A percentile compares a stretch with the other conserved stretches of the same genome.
These are phyloP conservation scores for Triticum aestivum DNA, from an alignment of 176 grass and related monocot genomes.

Conservation along the genomic window IWGSC_CS_RefSeq_v2.1 NC_057799.1:162964888-162965387, in stretches of 20 bases:
- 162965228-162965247: conserved; percentile 27
- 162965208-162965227: conserved; percentile 45
- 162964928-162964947: background rate
- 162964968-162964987: background rate
- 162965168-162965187: background rate
- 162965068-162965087: conserved; percentile 31
- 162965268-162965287: conserved; percentile 10
- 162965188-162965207: background rate
- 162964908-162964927: background rate
- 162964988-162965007: background rate
- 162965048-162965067: background rate
- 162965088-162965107: background rate
- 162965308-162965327: conserved; percentile 1
- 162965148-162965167: conserved; percentile 16
- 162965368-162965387: background rate
- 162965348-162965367: conserved; percentile 17
- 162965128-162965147: conserved; percentile 29
- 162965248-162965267: conserved; percentile 15
- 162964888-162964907: background rate
- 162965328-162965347: conserved; percentile 1
- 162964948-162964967: background rate
- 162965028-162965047: background rate
- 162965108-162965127: background rate
- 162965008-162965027: background rate
- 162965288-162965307: background rate